phyloP scores from a whole-genome alignment of 345 rosid genomes.

The Corchorus capsularis region DNA sequence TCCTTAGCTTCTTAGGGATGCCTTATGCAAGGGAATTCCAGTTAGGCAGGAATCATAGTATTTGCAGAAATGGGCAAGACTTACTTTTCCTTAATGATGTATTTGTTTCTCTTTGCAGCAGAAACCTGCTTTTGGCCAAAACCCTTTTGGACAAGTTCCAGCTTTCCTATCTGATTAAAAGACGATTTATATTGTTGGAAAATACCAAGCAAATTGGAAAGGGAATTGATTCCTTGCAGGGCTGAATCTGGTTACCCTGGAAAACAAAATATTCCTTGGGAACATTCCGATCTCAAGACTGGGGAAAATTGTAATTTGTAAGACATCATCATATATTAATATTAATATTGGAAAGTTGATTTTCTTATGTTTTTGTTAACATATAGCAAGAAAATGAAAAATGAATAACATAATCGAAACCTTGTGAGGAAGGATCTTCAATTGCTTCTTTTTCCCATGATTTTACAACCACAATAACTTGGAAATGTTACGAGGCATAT shows the following conservation, averaged over 20 bases:
- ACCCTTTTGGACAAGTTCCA: conserved; percentile 25
- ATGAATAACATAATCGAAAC: neutral
- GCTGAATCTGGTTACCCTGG: neutral
- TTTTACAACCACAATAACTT: neutral
- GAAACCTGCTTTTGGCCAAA: conserved; percentile 2
- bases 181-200: conserved; percentile 2
- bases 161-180: conserved; percentile 13
- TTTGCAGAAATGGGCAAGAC: conserved; percentile 28
- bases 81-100: conserved; percentile 9
- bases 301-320: neutral
- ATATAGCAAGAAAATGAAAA: neutral
- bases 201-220: conserved; percentile 10
- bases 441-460: neutral
- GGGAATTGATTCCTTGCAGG: conserved; percentile 26
- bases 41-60: conserved; percentile 28
- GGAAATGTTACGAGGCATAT: too few relatives aligned
- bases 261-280: conserved; percentile 18
- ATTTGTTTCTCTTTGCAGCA: neutral
- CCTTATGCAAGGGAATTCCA: conserved; percentile 28
- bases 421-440: neutral
- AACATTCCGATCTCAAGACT: conserved; percentile 7
- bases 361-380: neutral
- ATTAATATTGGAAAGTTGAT: neutral
- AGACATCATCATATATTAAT: neutral
- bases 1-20: conserved; percentile 42